Evolutionary conservation across 768 basidiomycete genomes (phyloP), one percentile per base, ranked within the genome.

Genomic region (Suillus discolor): DNA sequence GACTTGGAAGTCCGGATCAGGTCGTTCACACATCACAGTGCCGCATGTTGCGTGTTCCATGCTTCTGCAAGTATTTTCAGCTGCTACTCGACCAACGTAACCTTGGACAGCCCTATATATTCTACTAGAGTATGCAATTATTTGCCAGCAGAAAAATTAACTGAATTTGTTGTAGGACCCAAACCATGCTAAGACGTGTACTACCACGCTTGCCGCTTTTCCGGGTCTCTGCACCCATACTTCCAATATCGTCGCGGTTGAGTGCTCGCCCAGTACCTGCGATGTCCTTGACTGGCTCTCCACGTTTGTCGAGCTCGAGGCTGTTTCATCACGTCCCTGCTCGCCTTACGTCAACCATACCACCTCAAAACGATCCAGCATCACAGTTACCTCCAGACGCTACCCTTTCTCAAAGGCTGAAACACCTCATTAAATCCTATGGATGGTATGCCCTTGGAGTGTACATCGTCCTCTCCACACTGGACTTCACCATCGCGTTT

Each of bases 381-480:
- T 62, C 72, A 38, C 57, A 68, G 44, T 75, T 83, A 1, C 85
- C 85, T 9, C 80, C 85, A 31, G 75, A 86, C 68, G 80, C 84
- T 3, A 78, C 88, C 1, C 80, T 94, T 64, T 87, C 90, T 1
- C 86, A 91, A 74, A 85, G 89, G 23, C 81, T 96, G 28, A 94
- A 89, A 73, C 84, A 87, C 70, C 90, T 98, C 65, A 89, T 96
- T 66, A 96, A 92, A 74, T 86, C 91, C 5, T 97, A 99, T 75
- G 97, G 97, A 38, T 95, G 93, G 93, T 97, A 96, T 74, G 95
- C 97, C 23, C 84, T 99, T 36, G 96, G 92, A 39, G 89, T 99
- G 31, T 99, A 99, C 81, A 53, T 90, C 67, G 73, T 89, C 60
- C 74, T 99, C 63, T 85, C 86, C 49, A 80, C 82, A 8, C 73